Conservation (phyloP, 2,329 filamentous ascomycete species). For the Colletotrichum paranaense region DNA sequence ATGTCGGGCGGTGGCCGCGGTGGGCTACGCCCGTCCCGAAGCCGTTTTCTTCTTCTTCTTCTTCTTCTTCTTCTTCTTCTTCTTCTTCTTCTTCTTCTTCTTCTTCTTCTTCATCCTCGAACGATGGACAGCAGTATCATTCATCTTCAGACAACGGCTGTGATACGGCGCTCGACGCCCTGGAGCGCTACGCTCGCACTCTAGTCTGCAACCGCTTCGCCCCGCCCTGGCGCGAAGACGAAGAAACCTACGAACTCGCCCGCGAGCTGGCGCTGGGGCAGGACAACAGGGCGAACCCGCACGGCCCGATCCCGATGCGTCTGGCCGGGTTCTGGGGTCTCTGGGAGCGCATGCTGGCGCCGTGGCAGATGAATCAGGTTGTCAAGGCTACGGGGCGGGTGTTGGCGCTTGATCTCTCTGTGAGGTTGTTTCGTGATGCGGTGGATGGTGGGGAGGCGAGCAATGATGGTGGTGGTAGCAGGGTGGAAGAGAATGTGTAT, state of each 20-base stretch:
- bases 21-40: background rate
- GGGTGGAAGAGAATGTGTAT: accelerated
- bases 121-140: no score
- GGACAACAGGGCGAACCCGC: constrained; percentile 10
- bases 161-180: background rate
- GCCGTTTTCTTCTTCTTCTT: background rate
- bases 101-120: no score
- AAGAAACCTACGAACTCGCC: background rate
- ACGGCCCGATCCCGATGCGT: constrained; percentile 6
- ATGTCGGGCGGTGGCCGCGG: background rate
- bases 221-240: background rate
- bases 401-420: constrained; percentile 12
- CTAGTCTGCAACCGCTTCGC: constrained; percentile 17
- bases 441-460: background rate
- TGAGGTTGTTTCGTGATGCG: background rate
- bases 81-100: no score
- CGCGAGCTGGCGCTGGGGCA: background rate
- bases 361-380: constrained; percentile 19
- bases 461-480: background rate
- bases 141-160: background rate
- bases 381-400: constrained; percentile 11
- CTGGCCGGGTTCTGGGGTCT: background rate
- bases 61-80: no score
- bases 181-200: constrained; percentile 4
- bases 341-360: constrained; percentile 17